These are phyloP conservation scores for Gossypium ekmanianum DNA, from an alignment of 345 rosid species.

Conservation along the genomic window DNA sequence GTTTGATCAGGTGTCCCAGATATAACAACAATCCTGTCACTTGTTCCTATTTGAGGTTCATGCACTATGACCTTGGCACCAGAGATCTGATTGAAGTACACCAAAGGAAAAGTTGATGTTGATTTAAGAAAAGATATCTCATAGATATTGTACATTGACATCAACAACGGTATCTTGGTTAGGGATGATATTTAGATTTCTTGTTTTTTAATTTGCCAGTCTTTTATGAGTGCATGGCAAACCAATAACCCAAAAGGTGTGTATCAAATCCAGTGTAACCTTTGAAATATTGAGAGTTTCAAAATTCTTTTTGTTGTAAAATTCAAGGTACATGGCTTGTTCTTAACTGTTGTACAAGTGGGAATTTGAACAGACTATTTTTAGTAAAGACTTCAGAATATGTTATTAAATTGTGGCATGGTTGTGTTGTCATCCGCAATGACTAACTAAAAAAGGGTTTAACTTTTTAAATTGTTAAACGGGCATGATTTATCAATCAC, in stretches of 20 bases:
- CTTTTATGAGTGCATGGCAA: neutral
- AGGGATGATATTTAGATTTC: neutral
- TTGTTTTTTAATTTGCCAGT: neutral
- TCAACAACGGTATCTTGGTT: neutral
- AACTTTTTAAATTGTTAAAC: neutral
- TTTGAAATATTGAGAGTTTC: neutral
- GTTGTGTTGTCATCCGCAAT: neutral
- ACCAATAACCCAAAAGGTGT: neutral
- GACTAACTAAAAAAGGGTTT: neutral
- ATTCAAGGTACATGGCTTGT: slow-evolving; percentile 1
- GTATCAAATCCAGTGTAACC: neutral
- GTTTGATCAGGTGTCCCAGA: slow-evolving; percentile 96
- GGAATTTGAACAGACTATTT: slow-evolving; percentile 7
- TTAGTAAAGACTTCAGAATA: neutral
- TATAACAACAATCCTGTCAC: slow-evolving; percentile 78
- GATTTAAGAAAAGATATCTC: slow-evolving; percentile 13
- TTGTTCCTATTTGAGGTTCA: slow-evolving; percentile 68
- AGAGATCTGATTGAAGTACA: slow-evolving; percentile 69
- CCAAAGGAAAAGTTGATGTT: slow-evolving; percentile 27
- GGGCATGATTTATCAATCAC: neutral
- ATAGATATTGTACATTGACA: neutral
- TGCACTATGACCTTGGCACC: slow-evolving; percentile 91
- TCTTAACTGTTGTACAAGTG: neutral
- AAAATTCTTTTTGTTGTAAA: neutral
- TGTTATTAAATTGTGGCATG: neutral